These are phyloP conservation scores for Tetracladium setigerum DNA, from an alignment of 495 filamentous ascomycete species.

Conservation along the genomic window DNA sequence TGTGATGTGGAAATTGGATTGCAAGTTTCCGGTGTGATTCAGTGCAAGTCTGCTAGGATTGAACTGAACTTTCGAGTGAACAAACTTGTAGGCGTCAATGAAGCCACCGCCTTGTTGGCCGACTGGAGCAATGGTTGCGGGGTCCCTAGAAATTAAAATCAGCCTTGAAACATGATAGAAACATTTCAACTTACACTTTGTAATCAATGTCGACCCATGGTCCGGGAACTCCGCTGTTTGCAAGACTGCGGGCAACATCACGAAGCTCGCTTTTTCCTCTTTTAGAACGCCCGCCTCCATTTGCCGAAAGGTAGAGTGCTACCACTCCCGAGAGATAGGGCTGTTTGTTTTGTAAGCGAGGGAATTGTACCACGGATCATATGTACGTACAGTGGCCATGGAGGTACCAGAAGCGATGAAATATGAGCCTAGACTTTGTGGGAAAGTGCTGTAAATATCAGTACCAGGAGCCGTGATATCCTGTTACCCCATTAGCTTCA, in stretches of 20 bases:
- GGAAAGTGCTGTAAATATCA: slow-evolving; percentile 37
- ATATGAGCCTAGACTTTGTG: slow-evolving; percentile 27
- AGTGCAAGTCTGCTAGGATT: not conserved
- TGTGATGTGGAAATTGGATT: not conserved
- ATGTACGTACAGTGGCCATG: slow-evolving; percentile 27
- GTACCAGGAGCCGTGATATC: slow-evolving; percentile 33
- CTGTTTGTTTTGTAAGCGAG: too few species aligned
- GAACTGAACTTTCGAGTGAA: not conserved
- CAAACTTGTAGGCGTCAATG: not conserved
- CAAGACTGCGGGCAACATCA: too few species aligned
- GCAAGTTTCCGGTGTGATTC: not conserved
- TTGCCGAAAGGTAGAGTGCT: slow-evolving; percentile 6
- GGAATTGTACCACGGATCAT: too few species aligned
- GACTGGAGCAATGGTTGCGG: not conserved
- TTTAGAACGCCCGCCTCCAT: too few species aligned
- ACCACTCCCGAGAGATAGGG: slow-evolving; percentile 43
- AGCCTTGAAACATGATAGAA: too few species aligned
- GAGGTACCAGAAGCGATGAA: slow-evolving; percentile 39
- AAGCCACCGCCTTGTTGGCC: not conserved
- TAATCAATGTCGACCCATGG: too few species aligned
- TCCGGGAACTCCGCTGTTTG: too few species aligned
- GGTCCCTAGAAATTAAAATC: too few species aligned
- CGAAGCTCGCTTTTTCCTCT: too few species aligned
- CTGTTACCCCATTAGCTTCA: too few species aligned
- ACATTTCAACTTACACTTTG: too few species aligned